phyloP scores from a whole-genome alignment of 768 basidiomycete genomes.

The Kwoniella bestiolae region DNA sequence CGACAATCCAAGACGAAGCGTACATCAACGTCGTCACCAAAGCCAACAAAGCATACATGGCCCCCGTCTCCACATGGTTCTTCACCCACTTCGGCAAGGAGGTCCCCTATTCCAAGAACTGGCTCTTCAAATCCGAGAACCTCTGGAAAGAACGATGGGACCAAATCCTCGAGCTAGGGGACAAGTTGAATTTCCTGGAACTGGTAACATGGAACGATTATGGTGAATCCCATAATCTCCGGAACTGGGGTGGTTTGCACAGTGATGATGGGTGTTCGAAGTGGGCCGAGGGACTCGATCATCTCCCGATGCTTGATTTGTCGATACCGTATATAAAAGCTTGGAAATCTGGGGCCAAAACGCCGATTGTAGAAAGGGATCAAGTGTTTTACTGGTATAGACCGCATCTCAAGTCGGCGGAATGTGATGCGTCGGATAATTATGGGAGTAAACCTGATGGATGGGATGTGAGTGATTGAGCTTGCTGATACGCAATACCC shows the following conservation, averaged over 20 bases:
- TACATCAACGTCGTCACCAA: constrained; percentile 31
- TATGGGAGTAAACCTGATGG: constrained; percentile 51
- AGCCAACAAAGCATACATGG: constrained; percentile 42
- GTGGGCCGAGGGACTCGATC: constrained; percentile 53
- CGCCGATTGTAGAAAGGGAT: constrained; percentile 47
- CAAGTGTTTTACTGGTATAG: constrained; percentile 56
- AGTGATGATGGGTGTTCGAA: constrained; percentile 54
- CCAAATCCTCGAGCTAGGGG: constrained; percentile 44
- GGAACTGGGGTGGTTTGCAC: constrained; percentile 49
- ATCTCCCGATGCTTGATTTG: constrained; percentile 53
- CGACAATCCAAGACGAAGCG: constrained; percentile 24
- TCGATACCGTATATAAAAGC: constrained; percentile 56
- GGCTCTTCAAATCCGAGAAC: constrained; percentile 53
- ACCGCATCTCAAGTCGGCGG: constrained; percentile 49
- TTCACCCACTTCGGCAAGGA: constrained; percentile 54
- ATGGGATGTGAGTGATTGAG: constrained; percentile 50
- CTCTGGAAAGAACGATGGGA: constrained; percentile 55
- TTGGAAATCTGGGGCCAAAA: constrained; percentile 46
- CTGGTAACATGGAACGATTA: constrained; percentile 54
- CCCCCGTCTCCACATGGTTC: constrained; percentile 49
- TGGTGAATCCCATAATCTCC: constrained; percentile 56
- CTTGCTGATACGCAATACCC: too few relatives aligned
- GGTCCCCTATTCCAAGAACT: constrained; percentile 56
- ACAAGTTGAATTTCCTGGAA: constrained; percentile 49
- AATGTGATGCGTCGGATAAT: constrained; percentile 55